Percentiles rank a stretch among this genome's conserved stretches.
These are phyloP conservation scores for Penicillium fuscoglaucum DNA, from an alignment of 2,329 filamentous ascomycete genomes.

Conservation along the genomic window DNA sequence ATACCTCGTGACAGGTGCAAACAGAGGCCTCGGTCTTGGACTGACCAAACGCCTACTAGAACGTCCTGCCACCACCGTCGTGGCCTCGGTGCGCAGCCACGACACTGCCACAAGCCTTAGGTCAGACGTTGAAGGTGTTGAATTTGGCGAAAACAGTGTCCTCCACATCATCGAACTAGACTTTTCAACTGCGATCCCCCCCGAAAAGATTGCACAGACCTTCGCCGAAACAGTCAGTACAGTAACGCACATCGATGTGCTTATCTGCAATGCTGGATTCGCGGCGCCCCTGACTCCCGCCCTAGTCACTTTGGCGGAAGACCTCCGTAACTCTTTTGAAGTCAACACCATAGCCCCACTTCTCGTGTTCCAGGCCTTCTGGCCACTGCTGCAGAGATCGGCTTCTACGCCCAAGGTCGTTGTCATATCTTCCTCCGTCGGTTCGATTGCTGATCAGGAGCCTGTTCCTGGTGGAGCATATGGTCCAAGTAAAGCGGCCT, in stretches of 20 bases:
- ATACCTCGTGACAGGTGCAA: constrained; percentile 32
- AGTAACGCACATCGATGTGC: constrained; percentile 30
- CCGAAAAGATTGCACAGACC: constrained; percentile 10
- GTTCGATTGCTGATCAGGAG: constrained; percentile 23
- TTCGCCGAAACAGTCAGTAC: constrained; percentile 20
- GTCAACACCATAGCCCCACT: constrained; percentile 40
- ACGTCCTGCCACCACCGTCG: constrained; percentile 23
- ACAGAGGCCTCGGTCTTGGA: constrained; percentile 30
- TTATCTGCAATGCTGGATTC: constrained; percentile 36
- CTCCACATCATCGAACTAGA: constrained; percentile 24
- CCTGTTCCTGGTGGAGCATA: constrained; percentile 26
- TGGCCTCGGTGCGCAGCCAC: constrained; percentile 25
- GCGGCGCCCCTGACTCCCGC: constrained; percentile 62
- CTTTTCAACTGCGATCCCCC: constrained; percentile 20
- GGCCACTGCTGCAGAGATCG: constrained; percentile 20
- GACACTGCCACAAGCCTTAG: constrained; percentile 13
- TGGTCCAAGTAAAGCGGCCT: constrained; percentile 25
- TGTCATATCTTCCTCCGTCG: constrained; percentile 24
- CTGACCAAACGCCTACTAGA: constrained; percentile 24
- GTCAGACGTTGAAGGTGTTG: not conserved
- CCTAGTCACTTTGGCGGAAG: constrained; percentile 34
- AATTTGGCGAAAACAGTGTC: constrained; percentile 9
- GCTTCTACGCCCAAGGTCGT: constrained; percentile 19
- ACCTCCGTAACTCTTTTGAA: constrained; percentile 21
- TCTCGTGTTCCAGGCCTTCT: constrained; percentile 24